Percentiles rank a stretch among this genome's conserved stretches.
Conservation (phyloP, 202 grass and related monocot genomes). For the Schoenoplectus triqueter region DNA sequence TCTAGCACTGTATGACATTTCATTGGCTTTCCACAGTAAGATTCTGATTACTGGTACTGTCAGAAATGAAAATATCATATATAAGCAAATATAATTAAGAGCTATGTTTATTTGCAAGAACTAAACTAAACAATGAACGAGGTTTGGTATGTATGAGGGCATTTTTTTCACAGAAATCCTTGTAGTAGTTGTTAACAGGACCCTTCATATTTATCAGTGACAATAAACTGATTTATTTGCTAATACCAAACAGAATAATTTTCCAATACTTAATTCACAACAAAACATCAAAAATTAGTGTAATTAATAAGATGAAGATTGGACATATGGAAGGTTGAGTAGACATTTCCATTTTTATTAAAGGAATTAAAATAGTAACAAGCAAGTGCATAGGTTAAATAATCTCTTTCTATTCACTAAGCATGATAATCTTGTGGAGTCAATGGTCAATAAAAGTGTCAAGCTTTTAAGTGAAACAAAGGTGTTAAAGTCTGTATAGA, state of each 20-base stretch:
- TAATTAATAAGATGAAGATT: not conserved
- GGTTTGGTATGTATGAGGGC: not conserved
- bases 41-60: conserved; percentile 13
- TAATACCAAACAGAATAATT: conserved; percentile 17
- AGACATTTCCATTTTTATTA: not conserved
- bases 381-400: not conserved
- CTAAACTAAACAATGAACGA: not conserved
- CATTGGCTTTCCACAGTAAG: not conserved
- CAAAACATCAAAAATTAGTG: not conserved
- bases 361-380: not conserved
- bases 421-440: not conserved
- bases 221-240: not conserved
- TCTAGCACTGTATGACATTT: not conserved
- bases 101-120: not conserved
- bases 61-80: not conserved
- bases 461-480: not conserved
- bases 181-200: not conserved
- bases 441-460: not conserved
- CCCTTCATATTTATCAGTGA: not conserved
- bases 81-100: not conserved
- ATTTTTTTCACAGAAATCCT: not conserved
- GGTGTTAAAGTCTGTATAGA: not conserved
- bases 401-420: not conserved
- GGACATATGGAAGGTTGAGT: too few relatives aligned
- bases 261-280: not conserved